Conservation (phyloP, 208 protist genomes). For the Leishmania amazonensis region DNA sequence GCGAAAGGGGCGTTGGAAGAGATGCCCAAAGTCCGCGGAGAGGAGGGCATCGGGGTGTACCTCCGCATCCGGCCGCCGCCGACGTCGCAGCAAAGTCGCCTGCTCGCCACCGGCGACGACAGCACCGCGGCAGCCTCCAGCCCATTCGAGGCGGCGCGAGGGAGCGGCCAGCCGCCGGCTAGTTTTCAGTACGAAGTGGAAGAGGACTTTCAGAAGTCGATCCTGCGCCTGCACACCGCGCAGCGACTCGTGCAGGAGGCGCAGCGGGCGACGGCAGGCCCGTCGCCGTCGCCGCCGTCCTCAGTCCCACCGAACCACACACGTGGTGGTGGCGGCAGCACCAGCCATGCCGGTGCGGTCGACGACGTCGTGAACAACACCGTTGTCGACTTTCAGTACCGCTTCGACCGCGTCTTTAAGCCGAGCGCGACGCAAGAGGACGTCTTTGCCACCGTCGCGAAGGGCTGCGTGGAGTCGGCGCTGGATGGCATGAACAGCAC, state of each 20-base stretch:
- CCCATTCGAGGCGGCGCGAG: not conserved
- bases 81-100: slow-evolving; percentile 51
- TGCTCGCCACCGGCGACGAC: slow-evolving; percentile 31
- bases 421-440: slow-evolving; percentile 69
- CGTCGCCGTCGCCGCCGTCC: slow-evolving; percentile 5
- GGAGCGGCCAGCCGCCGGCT: not conserved
- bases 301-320: not conserved
- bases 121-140: not conserved
- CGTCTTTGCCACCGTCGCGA: slow-evolving; percentile 84
- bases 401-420: slow-evolving; percentile 84
- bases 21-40: slow-evolving; percentile 26
- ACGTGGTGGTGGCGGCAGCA: not conserved
- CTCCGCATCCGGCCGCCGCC: slow-evolving; percentile 72
- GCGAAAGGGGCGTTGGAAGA: too few species aligned
- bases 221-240: slow-evolving; percentile 29
- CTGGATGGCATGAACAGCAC: slow-evolving; percentile 90
- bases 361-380: slow-evolving; percentile 81
- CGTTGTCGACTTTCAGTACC: slow-evolving; percentile 64
- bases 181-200: slow-evolving; percentile 29
- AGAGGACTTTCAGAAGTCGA: slow-evolving; percentile 22
- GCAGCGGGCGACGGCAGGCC: slow-evolving; percentile 14
- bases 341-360: not conserved
- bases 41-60: slow-evolving; percentile 77
- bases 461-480: slow-evolving; percentile 78
- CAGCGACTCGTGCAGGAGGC: slow-evolving; percentile 28